These are phyloP conservation scores for Brassica hybrid DNA, from an alignment of 441 rosid species.

Conservation along the genomic window DNA sequence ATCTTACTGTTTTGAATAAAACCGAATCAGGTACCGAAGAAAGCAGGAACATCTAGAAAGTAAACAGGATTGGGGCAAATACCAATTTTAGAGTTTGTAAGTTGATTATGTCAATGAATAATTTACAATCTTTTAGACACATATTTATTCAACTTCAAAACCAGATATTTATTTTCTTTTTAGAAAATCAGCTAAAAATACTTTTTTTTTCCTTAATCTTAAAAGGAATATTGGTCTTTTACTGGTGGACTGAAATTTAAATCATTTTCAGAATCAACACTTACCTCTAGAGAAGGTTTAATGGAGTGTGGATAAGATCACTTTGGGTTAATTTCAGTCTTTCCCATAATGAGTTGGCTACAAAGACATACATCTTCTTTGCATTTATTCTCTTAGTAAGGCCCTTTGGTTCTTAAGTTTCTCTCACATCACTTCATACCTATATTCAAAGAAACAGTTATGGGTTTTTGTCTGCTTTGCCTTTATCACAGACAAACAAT, in stretches of 20 bases:
- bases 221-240: not conserved
- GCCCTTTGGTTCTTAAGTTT: conserved; percentile 29
- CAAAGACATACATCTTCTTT: conserved; percentile 28
- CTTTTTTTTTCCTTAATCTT: not conserved
- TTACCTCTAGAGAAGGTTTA: no score
- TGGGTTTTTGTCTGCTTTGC: conserved; percentile 34
- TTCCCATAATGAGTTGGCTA: conserved; percentile 32
- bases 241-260: not conserved
- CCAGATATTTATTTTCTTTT: not conserved
- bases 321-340: not conserved
- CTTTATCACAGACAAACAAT: conserved; percentile 31
- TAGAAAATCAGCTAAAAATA: not conserved
- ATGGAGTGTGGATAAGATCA: conserved; percentile 28
- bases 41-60: no score
- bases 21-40: no score
- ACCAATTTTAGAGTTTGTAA: not conserved
- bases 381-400: conserved; percentile 28
- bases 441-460: conserved; percentile 32
- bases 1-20: not conserved
- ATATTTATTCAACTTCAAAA: not conserved
- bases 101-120: not conserved
- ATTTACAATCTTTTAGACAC: no score
- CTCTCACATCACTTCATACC: conserved; percentile 22
- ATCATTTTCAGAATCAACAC: not conserved
- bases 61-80: no score